Conservation (phyloP, 1,284 basidiomycete species). For the Anthracocystis setariae region DNA sequence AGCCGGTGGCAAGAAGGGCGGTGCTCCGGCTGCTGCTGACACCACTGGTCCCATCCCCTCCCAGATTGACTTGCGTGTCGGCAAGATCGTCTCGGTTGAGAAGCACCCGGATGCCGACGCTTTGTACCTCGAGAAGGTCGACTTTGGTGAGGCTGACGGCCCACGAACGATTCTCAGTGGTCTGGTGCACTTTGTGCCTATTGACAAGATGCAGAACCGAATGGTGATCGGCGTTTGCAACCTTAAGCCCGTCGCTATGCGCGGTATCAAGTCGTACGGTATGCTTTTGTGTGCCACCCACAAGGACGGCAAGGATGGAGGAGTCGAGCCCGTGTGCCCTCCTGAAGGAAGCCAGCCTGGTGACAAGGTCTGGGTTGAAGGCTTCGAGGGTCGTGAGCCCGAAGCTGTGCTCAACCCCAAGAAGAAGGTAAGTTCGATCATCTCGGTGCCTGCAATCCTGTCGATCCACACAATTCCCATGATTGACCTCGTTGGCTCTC, state of each 20-base stretch:
- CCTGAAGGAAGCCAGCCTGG: slow-evolving; percentile 61
- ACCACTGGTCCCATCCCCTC: slow-evolving; percentile 57
- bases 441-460: neutral
- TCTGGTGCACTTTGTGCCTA: slow-evolving; percentile 65
- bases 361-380: slow-evolving; percentile 65
- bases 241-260: slow-evolving; percentile 66
- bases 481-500: neutral
- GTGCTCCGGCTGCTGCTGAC: slow-evolving; percentile 48
- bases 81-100: slow-evolving; percentile 64
- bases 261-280: slow-evolving; percentile 67
- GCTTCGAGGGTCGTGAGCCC: slow-evolving; percentile 63
- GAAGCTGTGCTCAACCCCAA: slow-evolving; percentile 66
- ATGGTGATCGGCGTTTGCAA: slow-evolving; percentile 67
- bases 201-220: slow-evolving; percentile 66
- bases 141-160: slow-evolving; percentile 67
- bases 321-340: slow-evolving; percentile 64
- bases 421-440: slow-evolving; percentile 66
- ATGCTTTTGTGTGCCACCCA: slow-evolving; percentile 66
- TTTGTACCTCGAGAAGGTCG: slow-evolving; percentile 66
- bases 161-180: slow-evolving; percentile 66
- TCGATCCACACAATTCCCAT: neutral
- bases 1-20: slow-evolving; percentile 52
- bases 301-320: slow-evolving; percentile 64
- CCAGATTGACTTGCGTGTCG: slow-evolving; percentile 65
- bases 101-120: slow-evolving; percentile 66